Evolutionary conservation across 1,139 yeast genomes (phyloP).

Genomic region (Scheffersomyces cryptocercus): DNA sequence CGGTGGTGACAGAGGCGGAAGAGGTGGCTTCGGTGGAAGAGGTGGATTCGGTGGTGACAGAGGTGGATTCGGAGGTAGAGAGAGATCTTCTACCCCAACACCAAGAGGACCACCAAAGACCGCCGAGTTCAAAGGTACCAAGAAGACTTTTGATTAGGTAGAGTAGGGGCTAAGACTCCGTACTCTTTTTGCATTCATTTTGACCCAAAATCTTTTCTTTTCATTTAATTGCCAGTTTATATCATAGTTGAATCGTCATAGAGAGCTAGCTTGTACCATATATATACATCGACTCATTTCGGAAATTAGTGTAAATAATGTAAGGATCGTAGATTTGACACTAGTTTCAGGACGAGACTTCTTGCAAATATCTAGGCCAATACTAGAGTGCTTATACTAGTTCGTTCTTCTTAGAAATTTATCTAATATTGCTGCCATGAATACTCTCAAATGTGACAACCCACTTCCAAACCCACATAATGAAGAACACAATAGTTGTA

Average conservation of each 20-base stretch:
- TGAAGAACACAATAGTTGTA: too few species aligned
- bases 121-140: constrained; percentile 70
- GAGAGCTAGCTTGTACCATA: constrained; percentile 5
- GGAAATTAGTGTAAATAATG: too few species aligned
- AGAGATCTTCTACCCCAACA: constrained; percentile 47
- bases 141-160: constrained; percentile 72
- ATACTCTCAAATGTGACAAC: too few species aligned
- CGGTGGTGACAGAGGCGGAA: constrained; percentile 37
- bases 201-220: constrained; percentile 1
- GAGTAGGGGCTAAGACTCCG: neutral
- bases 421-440: too few species aligned
- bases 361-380: too few species aligned
- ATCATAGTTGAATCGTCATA: constrained; percentile 2
- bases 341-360: too few species aligned
- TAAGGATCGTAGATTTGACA: too few species aligned
- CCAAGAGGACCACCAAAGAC: constrained; percentile 60
- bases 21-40: constrained; percentile 40
- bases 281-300: neutral
- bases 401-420: too few species aligned
- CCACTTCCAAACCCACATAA: too few species aligned
- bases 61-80: constrained; percentile 35
- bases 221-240: constrained; percentile 1
- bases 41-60: constrained; percentile 37
- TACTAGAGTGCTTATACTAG: too few species aligned
- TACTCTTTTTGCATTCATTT: constrained; percentile 1